Base-by-base conservation (phyloP, 768 basidiomycete genomes). In the Cystofilobasidium capitatum region DNA sequence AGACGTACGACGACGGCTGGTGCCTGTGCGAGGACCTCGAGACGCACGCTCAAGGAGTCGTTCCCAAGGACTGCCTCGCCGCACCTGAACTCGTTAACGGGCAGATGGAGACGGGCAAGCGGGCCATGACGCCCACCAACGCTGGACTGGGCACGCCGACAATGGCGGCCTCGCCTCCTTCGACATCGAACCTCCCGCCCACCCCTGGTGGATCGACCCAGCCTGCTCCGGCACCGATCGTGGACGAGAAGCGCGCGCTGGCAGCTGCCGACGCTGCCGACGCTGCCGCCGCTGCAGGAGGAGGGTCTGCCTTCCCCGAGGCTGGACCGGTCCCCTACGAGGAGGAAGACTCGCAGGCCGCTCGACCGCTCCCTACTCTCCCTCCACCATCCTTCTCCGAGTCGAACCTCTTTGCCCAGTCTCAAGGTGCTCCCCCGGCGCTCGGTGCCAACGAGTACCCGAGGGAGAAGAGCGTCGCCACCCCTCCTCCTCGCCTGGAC, bases 1-100 rank as follows among this genome's bases (percentile, higher is more conserved):
- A 68, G 61, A 55, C 47, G 12, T 68, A 68, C 40, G 66, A 68
- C 26, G 66, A 68, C 33, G 66, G 66, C 10, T 68, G 66, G 66
- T 62, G 66, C 39, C 42, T 68, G 31, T 61, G 60, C 37, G 60
- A 59, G n/a, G 49, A 58, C 57, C 64, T 37, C 22, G 37, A 26
- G 1, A 62, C 36, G 14, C 36, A 39, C n/a, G 22, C 40, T 16
- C 60, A 40, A 20, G 66, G 66, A 12, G 61, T 68, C 17, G 66
- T 68, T 39, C 66, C 66, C 24, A 35, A 60, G 20, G 66, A 68
- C 61, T 68, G 66, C 55, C 66, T 68, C 22, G 59, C 60, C 40
- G 58, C 55, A 24, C 61, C 59, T 20, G 36, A 61, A 16, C 31
- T 44, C 33, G 31, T 62, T 36, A 51, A 64, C 62, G 36, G 49